Evolutionary conservation across 768 basidiomycete genomes (phyloP), one percentile per base, ranked within the genome.

Genomic region (Crassisporium funariophilum): DNA sequence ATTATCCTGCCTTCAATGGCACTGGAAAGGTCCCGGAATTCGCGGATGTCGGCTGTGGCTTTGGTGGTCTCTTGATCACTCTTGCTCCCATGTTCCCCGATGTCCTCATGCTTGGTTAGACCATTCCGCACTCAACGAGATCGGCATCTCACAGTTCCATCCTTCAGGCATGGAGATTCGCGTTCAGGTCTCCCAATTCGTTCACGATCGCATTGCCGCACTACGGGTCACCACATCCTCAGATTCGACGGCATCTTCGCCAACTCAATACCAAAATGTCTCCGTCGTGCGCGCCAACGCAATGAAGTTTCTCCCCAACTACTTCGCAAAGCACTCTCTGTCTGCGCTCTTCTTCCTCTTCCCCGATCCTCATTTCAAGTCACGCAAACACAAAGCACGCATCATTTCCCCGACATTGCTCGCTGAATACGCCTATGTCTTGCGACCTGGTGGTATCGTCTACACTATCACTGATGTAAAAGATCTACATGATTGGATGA

Each of bases 241-340:
- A 5, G 50, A 46, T 34, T 44, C 64, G 22, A 57, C 64, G 7
- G 33, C 63, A 15, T 31, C 58, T 7, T 61, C 72, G 1, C 69
- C n/a, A n/a, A n/a, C 77, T 2, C 77, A 81, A 34, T 93, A 84
- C 66, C 83, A 91, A 56, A 98, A 98, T 65, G 82, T 97, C 44
- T 93, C 92, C 25, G 82, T 98, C 53, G 88, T 97, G 53, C 86
- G 97, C 40, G 95, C 91, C 11, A 99, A 99, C 64, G 88, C 93
- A 37, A 98, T 98, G 95, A 98, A 98, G 71, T 98, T 98, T 67
- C 77, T 98, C 45, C 90, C 95, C 5, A 98, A 98, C 68, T 98
- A 93, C 68, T 97, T 99, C 67, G 63, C 77, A 17, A 94, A 95
- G 63, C 85, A 85, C 47, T 95, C 95, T 53, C 76, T 99, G 27